These are phyloP conservation scores for Trichomonascaceae sp. DNA, from an alignment of 1,139 yeast genomes.

Conservation along the genomic window DNA sequence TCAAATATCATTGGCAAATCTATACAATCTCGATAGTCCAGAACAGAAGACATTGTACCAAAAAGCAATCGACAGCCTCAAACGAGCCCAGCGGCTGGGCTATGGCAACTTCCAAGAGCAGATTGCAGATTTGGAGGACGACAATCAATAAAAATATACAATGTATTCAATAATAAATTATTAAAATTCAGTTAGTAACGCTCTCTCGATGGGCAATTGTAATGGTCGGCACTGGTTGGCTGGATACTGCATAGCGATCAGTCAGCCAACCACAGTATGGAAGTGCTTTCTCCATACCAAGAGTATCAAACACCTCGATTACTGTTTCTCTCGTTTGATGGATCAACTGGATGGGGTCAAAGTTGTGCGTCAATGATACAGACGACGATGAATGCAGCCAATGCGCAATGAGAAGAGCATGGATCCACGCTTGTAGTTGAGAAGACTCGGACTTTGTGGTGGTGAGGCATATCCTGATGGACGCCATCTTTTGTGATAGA, in stretches of 20 bases:
- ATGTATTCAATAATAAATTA: not conserved
- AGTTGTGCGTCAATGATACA: too few relatives aligned
- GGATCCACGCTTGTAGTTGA: conserved; percentile 23
- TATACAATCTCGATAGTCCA: conserved; percentile 47
- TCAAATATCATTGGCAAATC: conserved; percentile 61
- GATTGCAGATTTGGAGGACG: conserved; percentile 17
- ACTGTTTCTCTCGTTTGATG: conserved; percentile 13
- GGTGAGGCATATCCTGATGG: conserved; percentile 14
- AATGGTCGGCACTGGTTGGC: conserved; percentile 13
- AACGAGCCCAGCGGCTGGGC: conserved; percentile 24
- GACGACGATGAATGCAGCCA: too few relatives aligned
- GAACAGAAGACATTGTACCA: conserved; percentile 53
- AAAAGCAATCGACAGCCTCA: conserved; percentile 39
- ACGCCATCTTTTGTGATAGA: conserved; percentile 1
- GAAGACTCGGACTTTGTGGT: conserved; percentile 8
- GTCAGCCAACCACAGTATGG: conserved; percentile 18
- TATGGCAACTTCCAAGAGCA: conserved; percentile 24
- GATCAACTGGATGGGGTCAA: too few relatives aligned
- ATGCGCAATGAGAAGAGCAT: conserved; percentile 19
- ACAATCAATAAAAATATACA: not conserved
- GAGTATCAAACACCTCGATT: conserved; percentile 13
- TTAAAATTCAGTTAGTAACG: not conserved
- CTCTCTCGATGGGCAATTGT: conserved; percentile 2
- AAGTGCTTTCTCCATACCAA: conserved; percentile 14
- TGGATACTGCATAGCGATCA: conserved; percentile 13